A percentile compares a stretch with the other conserved stretches of the same genome.
Conservation (phyloP, 2,329 filamentous ascomycete species). For the Paecilomyces variotii region DNA sequence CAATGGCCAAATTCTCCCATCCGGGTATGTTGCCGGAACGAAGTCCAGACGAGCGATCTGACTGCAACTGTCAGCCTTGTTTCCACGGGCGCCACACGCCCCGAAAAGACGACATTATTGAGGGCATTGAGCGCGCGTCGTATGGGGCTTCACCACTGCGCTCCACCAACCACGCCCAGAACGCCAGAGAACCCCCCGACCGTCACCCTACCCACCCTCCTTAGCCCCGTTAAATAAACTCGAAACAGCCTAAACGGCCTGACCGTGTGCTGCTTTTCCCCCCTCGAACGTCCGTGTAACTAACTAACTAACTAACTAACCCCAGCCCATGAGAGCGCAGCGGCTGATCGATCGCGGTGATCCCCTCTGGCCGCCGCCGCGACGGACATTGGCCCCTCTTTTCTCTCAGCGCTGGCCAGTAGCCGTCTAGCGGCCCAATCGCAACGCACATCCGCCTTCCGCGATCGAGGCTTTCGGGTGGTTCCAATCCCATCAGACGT, state of each 20-base stretch:
- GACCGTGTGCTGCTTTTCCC: slow-evolving; percentile 6
- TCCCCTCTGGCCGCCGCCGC: slow-evolving; percentile 2
- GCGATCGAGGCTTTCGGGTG: slow-evolving; percentile 5
- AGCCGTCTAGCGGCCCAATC: background rate
- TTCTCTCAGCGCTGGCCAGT: background rate
- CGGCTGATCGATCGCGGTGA: slow-evolving; percentile 11
- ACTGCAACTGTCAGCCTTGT: slow-evolving; percentile 20
- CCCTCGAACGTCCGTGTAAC: slow-evolving; percentile 13
- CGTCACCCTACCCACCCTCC: slow-evolving; percentile 7
- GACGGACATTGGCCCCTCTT: background rate
- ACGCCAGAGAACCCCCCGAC: background rate
- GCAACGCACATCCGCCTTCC: background rate
- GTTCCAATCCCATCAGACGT: slow-evolving; percentile 5
- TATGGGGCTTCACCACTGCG: background rate
- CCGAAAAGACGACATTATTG: background rate
- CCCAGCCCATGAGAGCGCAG: slow-evolving; percentile 7
- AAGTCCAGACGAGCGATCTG: slow-evolving; percentile 12
- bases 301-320: too few relatives aligned
- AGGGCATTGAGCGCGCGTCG: background rate
- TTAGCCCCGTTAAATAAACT: slow-evolving; percentile 27
- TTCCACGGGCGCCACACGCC: slow-evolving; percentile 12
- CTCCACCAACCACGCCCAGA: background rate
- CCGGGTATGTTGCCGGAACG: slow-evolving; percentile 15
- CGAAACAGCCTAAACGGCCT: slow-evolving; percentile 33
- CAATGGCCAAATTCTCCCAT: slow-evolving; percentile 8